These are phyloP conservation scores for Purpureocillium lavendulum DNA, from an alignment of 2,329 filamentous ascomycete genomes.

Conservation along the genomic window DNA sequence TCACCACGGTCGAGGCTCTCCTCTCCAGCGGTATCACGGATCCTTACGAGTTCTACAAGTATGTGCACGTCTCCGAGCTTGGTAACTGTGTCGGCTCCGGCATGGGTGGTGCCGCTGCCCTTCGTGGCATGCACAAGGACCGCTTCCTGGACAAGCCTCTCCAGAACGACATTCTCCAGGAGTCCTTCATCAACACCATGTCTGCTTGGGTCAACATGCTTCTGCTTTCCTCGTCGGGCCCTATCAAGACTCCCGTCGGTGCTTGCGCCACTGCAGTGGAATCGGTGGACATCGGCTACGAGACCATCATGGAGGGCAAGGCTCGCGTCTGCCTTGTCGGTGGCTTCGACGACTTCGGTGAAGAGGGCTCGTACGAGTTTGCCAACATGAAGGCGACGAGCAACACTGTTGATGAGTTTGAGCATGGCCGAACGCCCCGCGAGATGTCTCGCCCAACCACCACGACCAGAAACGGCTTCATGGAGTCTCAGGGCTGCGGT, in stretches of 20 bases:
- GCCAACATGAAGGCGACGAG: slow-evolving; percentile 99
- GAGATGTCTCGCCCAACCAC: slow-evolving; percentile 98
- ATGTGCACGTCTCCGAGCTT: slow-evolving; percentile 94
- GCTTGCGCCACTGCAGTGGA: slow-evolving; percentile 96
- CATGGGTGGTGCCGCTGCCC: slow-evolving; percentile 88
- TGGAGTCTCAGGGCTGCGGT: slow-evolving; percentile 98
- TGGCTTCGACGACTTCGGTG: slow-evolving; percentile 98
- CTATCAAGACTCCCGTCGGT: slow-evolving; percentile 97
- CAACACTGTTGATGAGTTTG: slow-evolving; percentile 94
- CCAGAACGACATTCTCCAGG: slow-evolving; percentile 97
- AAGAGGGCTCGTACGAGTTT: slow-evolving; percentile 98
- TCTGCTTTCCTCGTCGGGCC: slow-evolving; percentile 89
- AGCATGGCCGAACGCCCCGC: slow-evolving; percentile 84
- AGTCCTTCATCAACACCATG: slow-evolving; percentile 99
- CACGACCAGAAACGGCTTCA: slow-evolving; percentile 94
- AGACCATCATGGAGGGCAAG: slow-evolving; percentile 98
- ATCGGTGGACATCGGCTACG: slow-evolving; percentile 94
- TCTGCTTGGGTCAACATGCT: slow-evolving; percentile 99
- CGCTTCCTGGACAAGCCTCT: slow-evolving; percentile 93
- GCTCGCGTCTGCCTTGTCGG: slow-evolving; percentile 95
- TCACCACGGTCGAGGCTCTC: slow-evolving; percentile 86
- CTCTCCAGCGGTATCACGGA: slow-evolving; percentile 93
- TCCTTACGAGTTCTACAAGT: slow-evolving; percentile 99
- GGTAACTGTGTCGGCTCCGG: slow-evolving; percentile 98
- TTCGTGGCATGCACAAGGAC: slow-evolving; percentile 97